These are phyloP conservation scores for Penicillium verhagenii DNA, from an alignment of 495 filamentous ascomycete species.

Conservation along the genomic window DNA sequence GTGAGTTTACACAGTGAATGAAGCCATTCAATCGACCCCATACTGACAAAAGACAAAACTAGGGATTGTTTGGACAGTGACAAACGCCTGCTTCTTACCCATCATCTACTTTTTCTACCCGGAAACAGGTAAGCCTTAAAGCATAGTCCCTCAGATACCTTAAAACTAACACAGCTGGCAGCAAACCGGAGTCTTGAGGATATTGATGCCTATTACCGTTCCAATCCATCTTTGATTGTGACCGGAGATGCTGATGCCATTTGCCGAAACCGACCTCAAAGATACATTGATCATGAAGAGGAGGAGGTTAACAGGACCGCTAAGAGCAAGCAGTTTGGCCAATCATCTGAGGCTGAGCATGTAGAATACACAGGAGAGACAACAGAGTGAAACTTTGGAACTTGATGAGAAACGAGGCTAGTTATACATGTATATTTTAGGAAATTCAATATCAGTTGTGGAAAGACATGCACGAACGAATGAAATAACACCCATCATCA, in stretches of 20 bases:
- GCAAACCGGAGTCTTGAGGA: slow-evolving; percentile 48
- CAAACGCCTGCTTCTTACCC: slow-evolving; percentile 58
- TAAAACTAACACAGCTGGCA: slow-evolving; percentile 20
- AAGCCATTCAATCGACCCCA: not conserved
- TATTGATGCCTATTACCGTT: slow-evolving; percentile 46
- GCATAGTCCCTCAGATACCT: not conserved
- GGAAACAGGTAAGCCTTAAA: slow-evolving; percentile 54
- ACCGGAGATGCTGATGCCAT: slow-evolving; percentile 35
- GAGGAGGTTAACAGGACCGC: slow-evolving; percentile 22
- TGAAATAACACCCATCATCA: too few species aligned
- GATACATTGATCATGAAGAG: slow-evolving; percentile 31
- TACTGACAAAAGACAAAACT: not conserved
- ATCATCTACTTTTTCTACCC: slow-evolving; percentile 63
- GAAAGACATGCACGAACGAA: too few species aligned
- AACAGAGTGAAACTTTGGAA: not conserved
- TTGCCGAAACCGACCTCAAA: slow-evolving; percentile 26
- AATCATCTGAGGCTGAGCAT: not conserved
- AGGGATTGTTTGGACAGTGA: slow-evolving; percentile 57
- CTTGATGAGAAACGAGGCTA: not conserved
- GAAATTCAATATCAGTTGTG: not conserved
- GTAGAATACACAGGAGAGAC: not conserved
- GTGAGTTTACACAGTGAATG: slow-evolving; percentile 10
- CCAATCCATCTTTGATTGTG: slow-evolving; percentile 44
- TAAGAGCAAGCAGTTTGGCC: not conserved
- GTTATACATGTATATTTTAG: not conserved